Percentiles rank a stretch among this genome's conserved stretches.
phyloP scores from a whole-genome alignment of 257 asterid genomes.

The Haberlea rhodopensis region DNA sequence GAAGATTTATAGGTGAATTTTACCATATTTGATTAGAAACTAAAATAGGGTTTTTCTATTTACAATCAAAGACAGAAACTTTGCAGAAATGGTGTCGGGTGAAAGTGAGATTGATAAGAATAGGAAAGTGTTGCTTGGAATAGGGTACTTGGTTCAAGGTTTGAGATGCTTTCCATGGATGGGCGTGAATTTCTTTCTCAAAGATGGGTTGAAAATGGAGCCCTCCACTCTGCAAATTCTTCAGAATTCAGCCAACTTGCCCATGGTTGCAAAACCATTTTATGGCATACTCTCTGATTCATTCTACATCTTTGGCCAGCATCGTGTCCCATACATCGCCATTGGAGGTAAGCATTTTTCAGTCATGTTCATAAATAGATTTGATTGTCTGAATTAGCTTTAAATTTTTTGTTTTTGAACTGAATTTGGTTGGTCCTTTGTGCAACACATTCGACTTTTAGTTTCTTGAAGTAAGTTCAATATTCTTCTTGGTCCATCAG shows the following conservation, averaged over 20 bases:
- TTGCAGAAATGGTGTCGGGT: conserved; percentile 34
- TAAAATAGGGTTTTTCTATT: background rate
- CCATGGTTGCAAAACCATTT: conserved; percentile 94
- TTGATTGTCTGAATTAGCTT: background rate
- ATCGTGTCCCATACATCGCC: conserved; percentile 87
- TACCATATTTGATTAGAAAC: background rate
- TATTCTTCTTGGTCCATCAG: too few relatives aligned
- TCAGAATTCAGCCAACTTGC: conserved; percentile 84
- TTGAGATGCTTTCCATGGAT: conserved; percentile 95
- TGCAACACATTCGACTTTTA: background rate
- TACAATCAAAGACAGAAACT: background rate
- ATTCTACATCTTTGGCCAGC: conserved; percentile 78
- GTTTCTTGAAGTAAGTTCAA: background rate
- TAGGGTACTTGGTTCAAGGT: conserved; percentile 91
- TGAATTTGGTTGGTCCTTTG: background rate
- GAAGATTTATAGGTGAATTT: background rate
- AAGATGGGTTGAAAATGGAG: conserved; percentile 77
- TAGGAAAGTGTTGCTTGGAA: conserved; percentile 68
- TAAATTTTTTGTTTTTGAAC: conserved; percentile 8
- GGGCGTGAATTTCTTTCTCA: conserved; percentile 84
- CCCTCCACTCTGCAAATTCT: conserved; percentile 88
- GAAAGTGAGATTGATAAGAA: conserved; percentile 33
- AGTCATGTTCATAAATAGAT: background rate
- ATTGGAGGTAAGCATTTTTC: conserved; percentile 58
- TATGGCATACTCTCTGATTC: conserved; percentile 89